Percentiles rank a stretch among this genome's conserved stretches.
phyloP scores from a whole-genome alignment of 2,329 filamentous ascomycete genomes.

The Exophiala mesophila region DNA sequence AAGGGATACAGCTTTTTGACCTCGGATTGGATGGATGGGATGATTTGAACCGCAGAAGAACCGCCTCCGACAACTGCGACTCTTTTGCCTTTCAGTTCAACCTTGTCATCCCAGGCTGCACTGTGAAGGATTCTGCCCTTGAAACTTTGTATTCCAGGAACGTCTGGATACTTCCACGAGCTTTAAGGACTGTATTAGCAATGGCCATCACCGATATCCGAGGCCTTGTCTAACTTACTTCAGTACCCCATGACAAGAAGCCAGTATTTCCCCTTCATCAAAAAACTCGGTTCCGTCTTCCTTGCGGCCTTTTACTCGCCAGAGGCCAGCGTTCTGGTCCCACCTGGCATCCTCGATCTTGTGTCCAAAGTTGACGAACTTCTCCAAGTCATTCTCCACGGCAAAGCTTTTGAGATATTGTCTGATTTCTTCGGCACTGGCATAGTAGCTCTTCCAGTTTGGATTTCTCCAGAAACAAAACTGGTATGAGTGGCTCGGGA shows the following conservation, averaged over 20 bases:
- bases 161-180: slow-evolving; percentile 14
- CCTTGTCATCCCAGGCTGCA: slow-evolving; percentile 43
- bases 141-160: slow-evolving; percentile 26
- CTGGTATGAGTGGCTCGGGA: slow-evolving; percentile 57
- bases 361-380: slow-evolving; percentile 33
- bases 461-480: slow-evolving; percentile 62
- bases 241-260: background rate
- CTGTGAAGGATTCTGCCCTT: slow-evolving; percentile 28
- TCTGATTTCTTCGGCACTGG: background rate
- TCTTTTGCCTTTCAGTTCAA: slow-evolving; percentile 48
- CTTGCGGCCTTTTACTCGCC: slow-evolving; percentile 27
- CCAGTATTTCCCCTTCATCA: background rate
- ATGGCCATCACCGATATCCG: too few species aligned
- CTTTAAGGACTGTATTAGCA: background rate
- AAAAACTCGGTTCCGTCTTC: background rate
- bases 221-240: too few species aligned
- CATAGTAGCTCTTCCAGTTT: slow-evolving; percentile 49
- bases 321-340: slow-evolving; percentile 33
- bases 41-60: background rate
- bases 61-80: slow-evolving; percentile 49
- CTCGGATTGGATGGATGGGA: background rate
- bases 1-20: background rate
- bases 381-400: background rate
- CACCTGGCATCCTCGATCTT: slow-evolving; percentile 35
- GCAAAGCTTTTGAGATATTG: background rate